Base-by-base conservation (phyloP, 805 yeast species). In the Candida orba region DNA sequence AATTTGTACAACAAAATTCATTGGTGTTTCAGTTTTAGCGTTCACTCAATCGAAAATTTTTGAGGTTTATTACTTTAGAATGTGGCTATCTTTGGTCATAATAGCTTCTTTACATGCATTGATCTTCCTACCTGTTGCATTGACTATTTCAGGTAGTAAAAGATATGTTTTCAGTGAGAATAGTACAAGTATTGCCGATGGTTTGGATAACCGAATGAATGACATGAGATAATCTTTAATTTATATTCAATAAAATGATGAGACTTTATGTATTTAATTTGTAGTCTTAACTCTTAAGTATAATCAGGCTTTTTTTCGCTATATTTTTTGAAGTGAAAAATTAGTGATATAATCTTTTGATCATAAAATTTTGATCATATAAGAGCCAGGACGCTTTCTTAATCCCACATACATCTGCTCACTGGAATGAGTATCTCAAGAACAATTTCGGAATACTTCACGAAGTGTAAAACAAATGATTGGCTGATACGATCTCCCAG, bases 41-140 rank as follows among this genome's bases (percentile, higher is more conserved):
- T 89, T 90, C 60, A 87, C 98, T 0, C 69, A 77, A 49, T 86
- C 96, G 17, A 80, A 84, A 60, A 90, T 91, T 27, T 93, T 91
- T 62, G 95, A 88, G 52, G 76, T 91, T 2, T 91, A 87, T 63
- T 91, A 93, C 61, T 91, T 91, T 71, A 68, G 95, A 48, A 90
- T 91, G 96, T 91, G 98, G 98, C 65, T 85, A 12, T 70, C 89
- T 1, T 69, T 91, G 47, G 82, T 91, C 8, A 48, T 84, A 2
- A 68, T 85, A 44, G 96, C 95, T 1, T 78, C 90, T 0, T 51
- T 84, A 1, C 97, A 91, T 60, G 76, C 93, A 4, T 69, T 91
- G 41, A 72, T 85, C 33, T 76, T 91, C 44, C 67, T 91, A 41
- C 99, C 99, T 0, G 76, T 87, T 6, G 59, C 83, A 24, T 67